Base-by-base conservation (phyloP, 768 basidiomycete species). In the Xanthoconium stramineum region DNA sequence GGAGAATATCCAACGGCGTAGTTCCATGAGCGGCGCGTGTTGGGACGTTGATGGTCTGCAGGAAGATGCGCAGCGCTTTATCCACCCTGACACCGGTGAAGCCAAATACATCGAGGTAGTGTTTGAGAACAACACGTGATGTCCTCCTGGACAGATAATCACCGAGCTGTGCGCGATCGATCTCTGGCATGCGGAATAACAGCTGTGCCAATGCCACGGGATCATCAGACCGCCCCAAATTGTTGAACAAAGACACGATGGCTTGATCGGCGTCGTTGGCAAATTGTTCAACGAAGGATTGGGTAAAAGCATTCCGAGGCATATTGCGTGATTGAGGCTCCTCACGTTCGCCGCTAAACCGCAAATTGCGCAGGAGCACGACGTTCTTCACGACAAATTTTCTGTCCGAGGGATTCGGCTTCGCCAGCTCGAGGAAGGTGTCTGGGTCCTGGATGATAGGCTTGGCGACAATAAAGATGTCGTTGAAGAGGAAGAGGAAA, bases 401-500 rank as follows among this genome's bases (percentile, higher is more conserved):
- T 65, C 87, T 81, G 63, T 94, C 93, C 19, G 78, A 70, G 3
- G 76, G 75, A 53, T 78, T 74, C 24, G 83, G 82, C 53, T 83
- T 82, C 54, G 80, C 73, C 50, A 75, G 68, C 63, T 88, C 87
- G 46, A 84, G 72, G 35, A 85, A 76, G 36, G 76, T 74, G 59
- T 90, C 88, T 48, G 83, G 80, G 43, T 89, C 86, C 37, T 83
- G 81, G 52, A 85, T 76, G 56, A 94, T 78, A 13, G 94, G 94
- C 71, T 98, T 98, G 39, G 95, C 88, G 61, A 98, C 83, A 70
- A 98, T 82, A 52, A 98, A 83, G 51, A 98, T 82, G 70, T 99
- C 97, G 70, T 78, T 93, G 81, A 99, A 99, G n/a, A 98, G 81
- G 77, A 98, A 95, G 11, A 98, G 81, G 75, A 93, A 92, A 12